Percentiles rank a stretch among this genome's conserved stretches.
Conservation (phyloP, 2,329 filamentous ascomycete species). For the Berkeleyomyces basicola region DNA sequence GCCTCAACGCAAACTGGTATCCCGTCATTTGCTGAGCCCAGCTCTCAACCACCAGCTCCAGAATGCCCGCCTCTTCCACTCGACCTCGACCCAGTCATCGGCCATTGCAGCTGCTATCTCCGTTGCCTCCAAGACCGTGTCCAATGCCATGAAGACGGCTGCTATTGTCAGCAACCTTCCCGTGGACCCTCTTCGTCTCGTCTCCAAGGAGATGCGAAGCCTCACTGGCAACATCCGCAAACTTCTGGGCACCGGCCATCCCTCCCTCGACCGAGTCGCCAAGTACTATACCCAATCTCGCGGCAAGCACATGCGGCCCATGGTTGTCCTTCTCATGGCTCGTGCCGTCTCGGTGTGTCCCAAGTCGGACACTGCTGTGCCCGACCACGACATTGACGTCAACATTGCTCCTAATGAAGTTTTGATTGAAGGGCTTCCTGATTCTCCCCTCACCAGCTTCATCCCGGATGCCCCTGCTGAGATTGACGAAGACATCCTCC, state of each 20-base stretch:
- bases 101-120: slow-evolving; percentile 61
- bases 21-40: slow-evolving; percentile 8
- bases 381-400: slow-evolving; percentile 32
- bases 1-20: slow-evolving; percentile 6
- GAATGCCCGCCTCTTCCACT: slow-evolving; percentile 25
- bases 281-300: slow-evolving; percentile 97
- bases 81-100: slow-evolving; percentile 33
- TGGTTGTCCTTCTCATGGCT: slow-evolving; percentile 93
- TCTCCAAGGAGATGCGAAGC: slow-evolving; percentile 94
- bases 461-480: slow-evolving; percentile 23
- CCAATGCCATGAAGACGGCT: slow-evolving; percentile 45
- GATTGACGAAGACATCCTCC: slow-evolving; percentile 54
- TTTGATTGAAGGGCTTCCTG: slow-evolving; percentile 69
- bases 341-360: slow-evolving; percentile 71
- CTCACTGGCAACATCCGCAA: slow-evolving; percentile 86
- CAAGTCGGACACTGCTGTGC: slow-evolving; percentile 26
- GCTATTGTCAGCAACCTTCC: slow-evolving; percentile 46
- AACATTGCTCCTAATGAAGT: slow-evolving; percentile 38
- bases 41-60: slow-evolving; percentile 11
- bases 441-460: slow-evolving; percentile 25
- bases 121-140: slow-evolving; percentile 53
- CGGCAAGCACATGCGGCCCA: slow-evolving; percentile 88
- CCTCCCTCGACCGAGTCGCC: slow-evolving; percentile 80
- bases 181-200: slow-evolving; percentile 74
- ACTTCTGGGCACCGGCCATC: slow-evolving; percentile 85